Conservation (phyloP, 305 asterid species). For the Rubia balearica region DNA sequence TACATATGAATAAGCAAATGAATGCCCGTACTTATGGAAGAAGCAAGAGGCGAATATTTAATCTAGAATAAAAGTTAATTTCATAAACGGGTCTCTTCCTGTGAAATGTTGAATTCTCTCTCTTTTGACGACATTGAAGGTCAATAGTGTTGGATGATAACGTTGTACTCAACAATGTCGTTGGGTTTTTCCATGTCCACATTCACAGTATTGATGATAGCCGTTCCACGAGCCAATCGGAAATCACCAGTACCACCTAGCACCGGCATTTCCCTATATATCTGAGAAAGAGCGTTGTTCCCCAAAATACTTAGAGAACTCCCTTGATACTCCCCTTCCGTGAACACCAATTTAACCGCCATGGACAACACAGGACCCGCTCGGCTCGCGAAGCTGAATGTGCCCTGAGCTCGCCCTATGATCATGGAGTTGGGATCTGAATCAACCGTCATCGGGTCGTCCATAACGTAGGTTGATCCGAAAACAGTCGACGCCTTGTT, state of each 20-base stretch:
- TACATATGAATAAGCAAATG: too few species aligned
- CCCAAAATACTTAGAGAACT: conserved; percentile 26
- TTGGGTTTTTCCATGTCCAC: neutral
- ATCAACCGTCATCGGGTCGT: conserved; percentile 21
- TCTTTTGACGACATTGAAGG: too few species aligned
- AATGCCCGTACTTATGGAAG: too few species aligned
- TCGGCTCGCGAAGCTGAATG: too few species aligned
- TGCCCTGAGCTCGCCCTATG: too few species aligned
- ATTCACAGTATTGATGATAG: conserved; percentile 16
- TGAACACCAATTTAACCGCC: conserved; percentile 22
- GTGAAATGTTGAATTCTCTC: too few species aligned
- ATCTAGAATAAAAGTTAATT: too few species aligned
- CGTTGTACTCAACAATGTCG: too few species aligned
- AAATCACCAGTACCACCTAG: conserved; percentile 26
- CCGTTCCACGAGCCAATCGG: neutral
- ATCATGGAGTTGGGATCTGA: conserved; percentile 19
- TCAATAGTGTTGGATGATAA: too few species aligned
- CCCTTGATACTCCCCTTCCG: conserved; percentile 19
- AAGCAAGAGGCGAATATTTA: too few species aligned
- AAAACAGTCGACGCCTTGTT: neutral
- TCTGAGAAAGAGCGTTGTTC: conserved; percentile 4
- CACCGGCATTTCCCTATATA: conserved; percentile 24
- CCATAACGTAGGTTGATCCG: conserved; percentile 10
- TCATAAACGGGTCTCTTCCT: too few species aligned
- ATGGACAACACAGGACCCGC: too few species aligned